Evolutionary conservation across 495 filamentous ascomycete species (phyloP).

Genomic region (Thozetella sp.): DNA sequence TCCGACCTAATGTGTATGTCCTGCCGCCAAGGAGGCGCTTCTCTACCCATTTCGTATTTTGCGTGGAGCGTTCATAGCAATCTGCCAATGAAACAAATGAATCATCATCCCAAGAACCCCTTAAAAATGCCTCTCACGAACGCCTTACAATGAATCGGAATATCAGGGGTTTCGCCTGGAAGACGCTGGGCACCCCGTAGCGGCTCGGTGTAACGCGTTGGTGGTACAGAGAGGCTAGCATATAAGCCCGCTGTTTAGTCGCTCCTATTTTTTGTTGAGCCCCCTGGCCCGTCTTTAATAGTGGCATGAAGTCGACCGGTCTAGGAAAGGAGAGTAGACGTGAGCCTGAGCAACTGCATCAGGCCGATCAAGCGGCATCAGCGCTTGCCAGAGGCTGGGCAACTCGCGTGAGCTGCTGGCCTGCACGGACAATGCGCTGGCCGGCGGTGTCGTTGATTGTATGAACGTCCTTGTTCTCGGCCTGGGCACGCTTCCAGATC

Average conservation of each 20-base stretch:
- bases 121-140: neutral
- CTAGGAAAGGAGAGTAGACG: neutral
- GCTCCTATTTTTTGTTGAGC: too few species aligned
- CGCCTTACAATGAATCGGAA: neutral
- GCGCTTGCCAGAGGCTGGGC: constrained; percentile 69
- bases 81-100: neutral
- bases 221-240: neutral
- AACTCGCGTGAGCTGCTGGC: constrained; percentile 87
- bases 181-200: neutral
- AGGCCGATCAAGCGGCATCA: constrained; percentile 63
- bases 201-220: neutral
- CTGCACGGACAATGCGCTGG: constrained; percentile 85
- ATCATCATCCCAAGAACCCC: neutral
- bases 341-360: neutral
- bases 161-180: neutral
- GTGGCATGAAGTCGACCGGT: neutral
- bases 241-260: too few species aligned
- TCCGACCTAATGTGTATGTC: neutral
- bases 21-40: neutral
- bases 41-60: neutral
- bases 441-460: constrained; percentile 81
- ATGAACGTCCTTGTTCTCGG: constrained; percentile 84
- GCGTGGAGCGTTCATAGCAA: neutral
- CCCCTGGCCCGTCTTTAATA: too few species aligned
- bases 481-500: constrained; percentile 96